Conservation (phyloP, 176 grass and related monocot genomes). For the Carex myosuroides region DNA sequence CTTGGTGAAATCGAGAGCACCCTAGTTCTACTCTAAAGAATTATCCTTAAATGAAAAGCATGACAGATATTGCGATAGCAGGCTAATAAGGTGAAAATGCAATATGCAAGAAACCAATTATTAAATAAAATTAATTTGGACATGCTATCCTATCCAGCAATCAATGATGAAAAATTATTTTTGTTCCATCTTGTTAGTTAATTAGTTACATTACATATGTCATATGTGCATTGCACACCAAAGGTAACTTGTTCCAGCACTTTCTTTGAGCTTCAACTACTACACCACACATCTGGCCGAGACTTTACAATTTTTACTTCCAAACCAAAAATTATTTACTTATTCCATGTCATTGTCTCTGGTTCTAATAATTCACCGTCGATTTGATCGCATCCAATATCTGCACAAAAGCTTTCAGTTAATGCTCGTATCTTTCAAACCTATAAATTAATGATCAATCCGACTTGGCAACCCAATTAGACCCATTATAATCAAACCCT, state of each 20-base stretch:
- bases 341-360: not conserved
- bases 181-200: not conserved
- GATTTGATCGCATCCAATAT: slow-evolving; percentile 72
- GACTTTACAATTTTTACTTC: not conserved
- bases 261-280: not conserved
- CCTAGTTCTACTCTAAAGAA: no score
- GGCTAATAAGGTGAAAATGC: no score
- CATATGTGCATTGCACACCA: not conserved
- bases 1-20: no score
- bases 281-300: not conserved
- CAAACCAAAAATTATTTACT: not conserved
- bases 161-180: not conserved
- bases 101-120: not conserved
- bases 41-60: no score
- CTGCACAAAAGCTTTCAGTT: slow-evolving; percentile 22
- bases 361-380: slow-evolving; percentile 66
- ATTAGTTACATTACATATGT: not conserved
- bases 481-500: not conserved
- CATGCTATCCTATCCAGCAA: not conserved
- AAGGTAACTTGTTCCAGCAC: not conserved
- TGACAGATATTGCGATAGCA: no score
- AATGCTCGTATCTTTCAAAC: not conserved
- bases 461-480: not conserved
- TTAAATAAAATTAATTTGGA: not conserved
- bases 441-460: not conserved